Evolutionary conservation across 345 rosid genomes (phyloP), one percentile per base, ranked within the genome.

Genomic region (Salix brachista): DNA sequence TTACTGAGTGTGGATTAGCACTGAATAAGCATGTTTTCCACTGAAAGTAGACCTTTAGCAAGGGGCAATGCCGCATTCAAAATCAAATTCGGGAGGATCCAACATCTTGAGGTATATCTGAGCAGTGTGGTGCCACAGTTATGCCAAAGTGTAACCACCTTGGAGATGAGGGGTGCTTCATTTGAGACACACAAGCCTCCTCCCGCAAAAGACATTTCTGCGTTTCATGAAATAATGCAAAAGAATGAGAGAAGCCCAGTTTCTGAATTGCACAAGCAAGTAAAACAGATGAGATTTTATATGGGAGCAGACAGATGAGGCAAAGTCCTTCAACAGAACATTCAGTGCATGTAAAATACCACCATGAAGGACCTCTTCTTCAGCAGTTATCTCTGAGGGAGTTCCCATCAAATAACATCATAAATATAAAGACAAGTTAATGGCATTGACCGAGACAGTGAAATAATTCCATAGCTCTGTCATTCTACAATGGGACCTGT

Each of bases 151-250:
- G 16, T 2, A 28, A 42, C 56, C 48, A 4, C 54, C 39, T 30
- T 23, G 9, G 23, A 26, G 23, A 42, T 28, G 44, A 23, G 34
- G 62, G 37, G 30, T 32, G 14, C 65, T 74, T 84, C 77, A 78
- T 69, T 76, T 70, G 46, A 78, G 75, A 50, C 83, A 79, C 62
- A 81, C 67, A 11, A 81, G 77, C 75, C 78, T 75, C 80, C 83
- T 82, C 75, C 85, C 80, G 18, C 77, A 48, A 25, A 82, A 79
- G 34, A 79, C 30, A 61, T 79, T 69, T 67, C 87, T 84, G 83
- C 81, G 69, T 50, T 32, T 68, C 39, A 19, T 14, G 6, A 16
- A 72, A 58, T 32, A 19, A 30, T 36, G 69, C 14, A 17, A 11
- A 39, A 72, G 26, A 5, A 12, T 25, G 39, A 10, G 30, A 61